phyloP scores from a whole-genome alignment of 2,329 filamentous ascomycete species.

The Fusarium bulbicola region DNA sequence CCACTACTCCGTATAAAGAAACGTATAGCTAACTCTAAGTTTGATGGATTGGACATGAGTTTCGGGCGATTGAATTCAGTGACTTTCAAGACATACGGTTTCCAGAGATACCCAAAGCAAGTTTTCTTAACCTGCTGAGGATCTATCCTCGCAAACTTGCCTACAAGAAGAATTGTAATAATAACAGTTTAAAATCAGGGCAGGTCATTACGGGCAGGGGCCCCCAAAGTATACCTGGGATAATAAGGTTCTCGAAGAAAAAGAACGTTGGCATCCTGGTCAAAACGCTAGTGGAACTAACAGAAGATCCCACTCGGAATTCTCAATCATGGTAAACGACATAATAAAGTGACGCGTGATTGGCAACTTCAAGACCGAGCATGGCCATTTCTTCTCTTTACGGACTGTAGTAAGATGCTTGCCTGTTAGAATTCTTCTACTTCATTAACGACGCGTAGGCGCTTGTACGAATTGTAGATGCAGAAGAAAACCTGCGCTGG shows the following conservation, averaged over 20 bases:
- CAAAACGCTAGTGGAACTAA: conserved; percentile 10
- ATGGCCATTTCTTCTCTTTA: not conserved
- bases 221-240: not conserved
- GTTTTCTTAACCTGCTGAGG: not conserved
- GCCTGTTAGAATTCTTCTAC: not conserved
- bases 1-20: no score
- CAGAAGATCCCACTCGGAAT: conserved; percentile 5
- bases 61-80: not conserved
- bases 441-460: not conserved
- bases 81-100: not conserved
- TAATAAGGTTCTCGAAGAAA: conserved; percentile 35
- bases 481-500: not conserved
- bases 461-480: not conserved
- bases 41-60: not conserved
- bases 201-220: conserved; percentile 10
- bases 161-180: not conserved
- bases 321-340: not conserved
- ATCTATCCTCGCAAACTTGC: not conserved
- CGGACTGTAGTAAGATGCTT: not conserved
- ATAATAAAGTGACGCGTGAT: not conserved
- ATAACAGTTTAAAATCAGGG: not conserved
- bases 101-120: not conserved
- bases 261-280: conserved; percentile 19
- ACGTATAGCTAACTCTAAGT: not conserved
- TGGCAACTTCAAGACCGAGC: not conserved